Conservation (phyloP, 2,329 filamentous ascomycete genomes). For the Epichloe bromicola region DNA sequence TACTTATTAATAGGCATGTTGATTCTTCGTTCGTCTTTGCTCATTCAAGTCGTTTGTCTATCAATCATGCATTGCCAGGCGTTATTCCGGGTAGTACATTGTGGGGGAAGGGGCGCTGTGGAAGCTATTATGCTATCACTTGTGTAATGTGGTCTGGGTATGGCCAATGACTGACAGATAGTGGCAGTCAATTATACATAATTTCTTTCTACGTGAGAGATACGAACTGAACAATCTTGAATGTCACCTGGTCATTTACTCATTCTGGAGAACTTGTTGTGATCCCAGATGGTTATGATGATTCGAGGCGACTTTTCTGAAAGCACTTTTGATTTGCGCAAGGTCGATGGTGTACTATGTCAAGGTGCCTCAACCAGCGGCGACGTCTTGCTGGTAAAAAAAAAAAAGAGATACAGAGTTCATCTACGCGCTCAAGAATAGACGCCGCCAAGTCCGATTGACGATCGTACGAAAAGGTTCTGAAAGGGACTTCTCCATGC, state of each 20-base stretch:
- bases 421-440: no score
- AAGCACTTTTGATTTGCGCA: not conserved
- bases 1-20: not conserved
- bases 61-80: slow-evolving; percentile 5
- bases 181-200: not conserved
- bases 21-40: not conserved
- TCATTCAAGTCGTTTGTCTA: not conserved
- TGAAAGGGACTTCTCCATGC: no score
- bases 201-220: not conserved
- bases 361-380: no score
- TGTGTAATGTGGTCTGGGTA: not conserved
- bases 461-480: no score
- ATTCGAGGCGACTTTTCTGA: no score
- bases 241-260: not conserved
- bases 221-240: not conserved
- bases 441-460: no score
- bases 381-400: no score
- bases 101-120: not conserved
- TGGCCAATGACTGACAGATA: not conserved
- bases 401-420: no score
- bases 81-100: slow-evolving; percentile 1
- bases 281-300: no score
- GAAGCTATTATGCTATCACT: not conserved
- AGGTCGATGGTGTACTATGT: not conserved
- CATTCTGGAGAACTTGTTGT: not conserved